Base-by-base conservation (phyloP, 1,139 yeast species). In the Debaryomyces nepalensis region DNA sequence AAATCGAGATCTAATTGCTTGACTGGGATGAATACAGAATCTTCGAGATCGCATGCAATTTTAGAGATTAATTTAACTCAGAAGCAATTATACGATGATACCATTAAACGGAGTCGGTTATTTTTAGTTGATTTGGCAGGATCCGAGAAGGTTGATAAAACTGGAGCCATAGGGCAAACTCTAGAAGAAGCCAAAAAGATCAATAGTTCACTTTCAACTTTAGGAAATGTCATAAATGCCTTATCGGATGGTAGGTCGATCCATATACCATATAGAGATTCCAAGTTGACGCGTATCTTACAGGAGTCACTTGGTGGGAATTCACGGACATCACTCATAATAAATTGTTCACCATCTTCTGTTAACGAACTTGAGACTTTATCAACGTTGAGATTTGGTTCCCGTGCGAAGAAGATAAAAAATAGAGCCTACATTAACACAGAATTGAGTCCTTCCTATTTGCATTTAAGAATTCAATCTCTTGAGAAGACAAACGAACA, bases 301-400 rank as follows among this genome's bases (percentile, higher is more conserved):
- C 95, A 88, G 59, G 95, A 88, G 54, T 82, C 95, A 0, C 67
- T 90, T 19, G 96, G 96, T 3, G 97, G 97, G 2, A 89, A 90
- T 59, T 82, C 95, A 2, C 70, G 93, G 44, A 90, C 97, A 0
- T 80, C 89, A 1, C 70, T 90, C 39, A 83, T 90, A 26, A 75
- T 90, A 37, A 87, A 84, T 52, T 86, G 96, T 50, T 86, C 96
- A 0, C 88, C 93, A 0, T 76, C 87, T 0, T 61, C 73, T 1
- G 57, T 61, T 26, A 83, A 89, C 55, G 84, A 77, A 44, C 59
- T 66, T 14, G 96, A 89, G 57, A 87, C 96, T 0, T 50, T 88
- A 10, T 83, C 93, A 4, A 85, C 96, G 0, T 66, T 90, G 42
- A 64, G 96, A 41, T 88, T 90, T 62, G 97, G 96, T 3, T 74